These are phyloP conservation scores for Cydonia oblonga DNA, from an alignment of 331 rosid genomes.

Conservation along the genomic window DNA sequence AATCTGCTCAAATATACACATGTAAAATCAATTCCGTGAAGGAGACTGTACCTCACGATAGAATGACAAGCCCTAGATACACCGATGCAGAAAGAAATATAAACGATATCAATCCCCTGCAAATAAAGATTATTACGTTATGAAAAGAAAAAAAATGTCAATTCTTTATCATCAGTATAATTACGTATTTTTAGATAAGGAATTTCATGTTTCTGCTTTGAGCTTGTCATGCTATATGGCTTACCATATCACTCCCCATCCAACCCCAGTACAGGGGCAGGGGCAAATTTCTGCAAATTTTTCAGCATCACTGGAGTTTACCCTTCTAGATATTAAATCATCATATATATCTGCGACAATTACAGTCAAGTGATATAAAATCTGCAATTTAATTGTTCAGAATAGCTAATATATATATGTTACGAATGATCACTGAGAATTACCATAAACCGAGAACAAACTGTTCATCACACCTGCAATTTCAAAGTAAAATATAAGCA, in stretches of 20 bases:
- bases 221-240: background rate
- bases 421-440: conserved; percentile 1
- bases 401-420: background rate
- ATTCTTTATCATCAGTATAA: background rate
- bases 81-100: conserved; percentile 49
- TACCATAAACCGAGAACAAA: conserved; percentile 93
- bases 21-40: background rate
- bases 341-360: conserved; percentile 65
- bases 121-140: conserved; percentile 11
- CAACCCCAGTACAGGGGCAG: conserved; percentile 83
- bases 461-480: conserved; percentile 98
- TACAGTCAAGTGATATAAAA: conserved; percentile 4
- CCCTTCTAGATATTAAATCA: conserved; percentile 86
- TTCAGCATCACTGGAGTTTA: conserved; percentile 88
- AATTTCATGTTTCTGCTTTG: background rate
- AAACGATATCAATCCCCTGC: conserved; percentile 89
- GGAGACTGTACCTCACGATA: conserved; percentile 60
- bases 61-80: conserved; percentile 78
- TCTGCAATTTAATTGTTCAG: background rate
- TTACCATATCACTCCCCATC: conserved; percentile 96
- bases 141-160: background rate
- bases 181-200: background rate
- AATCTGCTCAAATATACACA: background rate
- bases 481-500: conserved; percentile 18
- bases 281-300: conserved; percentile 96